These are phyloP conservation scores for Pyrenophora seminiperda DNA, from an alignment of 2,329 filamentous ascomycete species.

Conservation along the genomic window DNA sequence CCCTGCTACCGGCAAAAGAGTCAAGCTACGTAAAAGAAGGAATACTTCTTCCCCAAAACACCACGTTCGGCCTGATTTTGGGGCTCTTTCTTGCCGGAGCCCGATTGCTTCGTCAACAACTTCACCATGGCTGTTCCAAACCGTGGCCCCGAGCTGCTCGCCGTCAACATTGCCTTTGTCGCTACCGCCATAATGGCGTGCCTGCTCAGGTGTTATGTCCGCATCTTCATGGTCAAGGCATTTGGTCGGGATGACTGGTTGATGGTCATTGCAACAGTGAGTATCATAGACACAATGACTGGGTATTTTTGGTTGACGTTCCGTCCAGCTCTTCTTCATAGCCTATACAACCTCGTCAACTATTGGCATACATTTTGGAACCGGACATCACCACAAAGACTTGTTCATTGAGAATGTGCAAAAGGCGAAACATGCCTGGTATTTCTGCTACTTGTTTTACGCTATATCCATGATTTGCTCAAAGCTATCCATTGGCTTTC, in stretches of 20 bases:
- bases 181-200: conserved; percentile 33
- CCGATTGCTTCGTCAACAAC: conserved; percentile 6
- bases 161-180: conserved; percentile 38
- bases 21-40: conserved; percentile 23
- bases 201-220: conserved; percentile 37
- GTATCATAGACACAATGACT: conserved; percentile 2
- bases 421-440: conserved; percentile 40
- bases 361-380: conserved; percentile 38
- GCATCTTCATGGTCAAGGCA: conserved; percentile 41
- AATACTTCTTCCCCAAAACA: conserved; percentile 11
- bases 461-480: conserved; percentile 39
- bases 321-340: conserved; percentile 29
- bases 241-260: conserved; percentile 46
- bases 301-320: conserved; percentile 2
- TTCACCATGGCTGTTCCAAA: conserved; percentile 38
- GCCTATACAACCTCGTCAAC: conserved; percentile 34
- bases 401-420: conserved; percentile 26
- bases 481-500: conserved; percentile 43
- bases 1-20: conserved; percentile 3
- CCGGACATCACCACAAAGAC: conserved; percentile 36
- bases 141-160: conserved; percentile 41
- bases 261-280: conserved; percentile 41
- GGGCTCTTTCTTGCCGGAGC: conserved; percentile 11
- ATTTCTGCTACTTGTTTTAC: conserved; percentile 44
- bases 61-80: conserved; percentile 4